Percentiles rank a stretch among this genome's conserved stretches.
Conservation (phyloP, 495 filamentous ascomycete genomes). For the Zalerion maritima region DNA sequence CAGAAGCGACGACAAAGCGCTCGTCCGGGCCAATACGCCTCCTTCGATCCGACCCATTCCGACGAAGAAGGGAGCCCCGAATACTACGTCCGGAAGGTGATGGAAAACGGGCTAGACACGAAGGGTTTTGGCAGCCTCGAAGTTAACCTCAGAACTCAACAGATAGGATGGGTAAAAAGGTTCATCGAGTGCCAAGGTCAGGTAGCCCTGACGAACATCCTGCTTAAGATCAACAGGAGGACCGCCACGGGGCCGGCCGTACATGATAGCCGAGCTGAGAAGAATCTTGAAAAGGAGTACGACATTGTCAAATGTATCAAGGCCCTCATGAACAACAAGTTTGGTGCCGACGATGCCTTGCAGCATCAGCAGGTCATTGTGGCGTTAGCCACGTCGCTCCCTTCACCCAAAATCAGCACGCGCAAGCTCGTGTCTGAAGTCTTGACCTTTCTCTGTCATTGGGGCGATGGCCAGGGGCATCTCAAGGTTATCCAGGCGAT, state of each 20-base stretch:
- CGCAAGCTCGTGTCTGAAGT: slow-evolving; percentile 94
- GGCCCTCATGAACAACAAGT: slow-evolving; percentile 97
- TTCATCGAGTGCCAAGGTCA: slow-evolving; percentile 98
- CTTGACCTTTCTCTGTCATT: slow-evolving; percentile 92
- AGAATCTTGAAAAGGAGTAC: slow-evolving; percentile 87
- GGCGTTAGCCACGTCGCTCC: slow-evolving; percentile 72
- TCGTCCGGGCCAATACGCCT: slow-evolving; percentile 45
- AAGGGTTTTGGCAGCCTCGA: slow-evolving; percentile 85
- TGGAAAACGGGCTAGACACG: slow-evolving; percentile 85
- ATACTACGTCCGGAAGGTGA: slow-evolving; percentile 94
- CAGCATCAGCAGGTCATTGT: slow-evolving; percentile 78
- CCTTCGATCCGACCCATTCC: slow-evolving; percentile 48
- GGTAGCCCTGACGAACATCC: slow-evolving; percentile 86
- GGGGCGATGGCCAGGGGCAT: slow-evolving; percentile 84
- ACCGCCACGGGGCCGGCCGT: slow-evolving; percentile 61
- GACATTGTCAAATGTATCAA: slow-evolving; percentile 97
- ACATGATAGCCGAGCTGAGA: slow-evolving; percentile 52
- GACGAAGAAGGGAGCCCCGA: slow-evolving; percentile 94
- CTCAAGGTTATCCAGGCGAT: slow-evolving; percentile 84
- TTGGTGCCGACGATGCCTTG: slow-evolving; percentile 94
- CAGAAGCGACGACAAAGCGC: slow-evolving; percentile 71
- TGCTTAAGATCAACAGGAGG: slow-evolving; percentile 80
- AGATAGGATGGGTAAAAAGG: slow-evolving; percentile 91
- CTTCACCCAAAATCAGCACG: slow-evolving; percentile 80
- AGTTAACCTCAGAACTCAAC: slow-evolving; percentile 88